Percentiles rank a stretch among this genome's conserved stretches.
These are phyloP conservation scores for Rhizophagus prolifer DNA, from an alignment of 192 early-diverging fungal genomes.

Conservation along the genomic window DNA sequence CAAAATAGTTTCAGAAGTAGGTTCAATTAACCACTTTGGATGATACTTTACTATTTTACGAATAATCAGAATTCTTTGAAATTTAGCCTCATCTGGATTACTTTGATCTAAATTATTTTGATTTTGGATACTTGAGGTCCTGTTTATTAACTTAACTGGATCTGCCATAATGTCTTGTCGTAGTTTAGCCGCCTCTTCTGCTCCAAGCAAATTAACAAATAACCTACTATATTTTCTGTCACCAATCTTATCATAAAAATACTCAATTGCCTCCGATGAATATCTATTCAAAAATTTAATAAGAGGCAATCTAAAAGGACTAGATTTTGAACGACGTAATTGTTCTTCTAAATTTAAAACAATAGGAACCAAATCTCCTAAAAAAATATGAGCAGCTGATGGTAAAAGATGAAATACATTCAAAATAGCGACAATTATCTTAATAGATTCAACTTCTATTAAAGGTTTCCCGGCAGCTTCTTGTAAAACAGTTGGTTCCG, in stretches of 20 bases:
- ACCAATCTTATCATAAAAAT: conserved; percentile 75
- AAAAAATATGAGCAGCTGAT: conserved; percentile 83
- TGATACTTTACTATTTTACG: conserved; percentile 53
- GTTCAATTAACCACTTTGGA: conserved; percentile 49
- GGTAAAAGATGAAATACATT: conserved; percentile 94
- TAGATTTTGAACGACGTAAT: conserved; percentile 79
- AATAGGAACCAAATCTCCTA: conserved; percentile 87
- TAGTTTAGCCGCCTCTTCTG: conserved; percentile 55
- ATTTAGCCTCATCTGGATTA: conserved; percentile 41
- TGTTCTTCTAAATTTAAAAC: conserved; percentile 85
- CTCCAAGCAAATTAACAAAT: conserved; percentile 61
- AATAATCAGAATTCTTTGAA: conserved; percentile 62
- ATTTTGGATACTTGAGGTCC: conserved; percentile 37
- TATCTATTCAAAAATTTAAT: conserved; percentile 92
- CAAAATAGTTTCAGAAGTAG: conserved; percentile 38
- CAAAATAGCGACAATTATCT: conserved; percentile 91
- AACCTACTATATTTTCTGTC: conserved; percentile 60
- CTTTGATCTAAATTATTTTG: conserved; percentile 35
- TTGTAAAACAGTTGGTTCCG: conserved; percentile 79
- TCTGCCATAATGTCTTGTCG: conserved; percentile 66
- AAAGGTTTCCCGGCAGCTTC: conserved; percentile 79
- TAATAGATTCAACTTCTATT: conserved; percentile 90
- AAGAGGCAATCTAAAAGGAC: conserved; percentile 90
- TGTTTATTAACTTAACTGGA: conserved; percentile 53
- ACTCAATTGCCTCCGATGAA: conserved; percentile 76